phyloP scores from a whole-genome alignment of 2,329 filamentous ascomycete genomes.

The Monosporascus ibericus region DNA sequence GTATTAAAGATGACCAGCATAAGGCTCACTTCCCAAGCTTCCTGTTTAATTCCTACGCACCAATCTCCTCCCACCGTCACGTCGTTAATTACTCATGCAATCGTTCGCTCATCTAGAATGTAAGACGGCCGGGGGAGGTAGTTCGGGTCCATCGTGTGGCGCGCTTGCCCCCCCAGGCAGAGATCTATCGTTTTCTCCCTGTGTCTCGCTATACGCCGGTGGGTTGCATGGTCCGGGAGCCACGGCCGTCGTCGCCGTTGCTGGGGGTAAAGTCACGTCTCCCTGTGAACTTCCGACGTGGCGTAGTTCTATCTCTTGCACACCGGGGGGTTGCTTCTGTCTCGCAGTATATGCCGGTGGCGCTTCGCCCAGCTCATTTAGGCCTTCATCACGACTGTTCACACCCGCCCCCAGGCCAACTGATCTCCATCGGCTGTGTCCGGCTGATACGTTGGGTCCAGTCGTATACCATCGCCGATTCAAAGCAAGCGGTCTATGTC shows the following conservation, averaged over 20 bases:
- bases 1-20: not conserved
- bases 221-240: not conserved
- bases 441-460: not conserved
- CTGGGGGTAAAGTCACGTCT: not conserved
- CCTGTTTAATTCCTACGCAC: not conserved
- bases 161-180: not conserved
- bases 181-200: not conserved
- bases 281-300: conserved; percentile 8
- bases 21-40: not conserved
- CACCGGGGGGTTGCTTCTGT: conserved; percentile 11
- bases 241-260: not conserved
- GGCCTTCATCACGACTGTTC: conserved; percentile 22
- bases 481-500: conserved; percentile 4
- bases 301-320: conserved; percentile 14
- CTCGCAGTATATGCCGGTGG: conserved; percentile 23
- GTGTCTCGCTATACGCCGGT: conserved; percentile 4
- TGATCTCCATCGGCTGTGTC: conserved; percentile 2
- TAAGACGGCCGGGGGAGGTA: not conserved
- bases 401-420: conserved; percentile 9
- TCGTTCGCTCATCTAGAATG: not conserved
- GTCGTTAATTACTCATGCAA: not conserved
- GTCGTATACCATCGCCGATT: conserved; percentile 6
- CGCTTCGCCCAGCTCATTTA: conserved; percentile 28
- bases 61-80: not conserved
- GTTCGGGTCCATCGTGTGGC: not conserved